Percentiles rank a stretch among this genome's conserved stretches.
Conservation (phyloP, 192 early-diverging fungal species). For the Blastocladiella britannica region DNA sequence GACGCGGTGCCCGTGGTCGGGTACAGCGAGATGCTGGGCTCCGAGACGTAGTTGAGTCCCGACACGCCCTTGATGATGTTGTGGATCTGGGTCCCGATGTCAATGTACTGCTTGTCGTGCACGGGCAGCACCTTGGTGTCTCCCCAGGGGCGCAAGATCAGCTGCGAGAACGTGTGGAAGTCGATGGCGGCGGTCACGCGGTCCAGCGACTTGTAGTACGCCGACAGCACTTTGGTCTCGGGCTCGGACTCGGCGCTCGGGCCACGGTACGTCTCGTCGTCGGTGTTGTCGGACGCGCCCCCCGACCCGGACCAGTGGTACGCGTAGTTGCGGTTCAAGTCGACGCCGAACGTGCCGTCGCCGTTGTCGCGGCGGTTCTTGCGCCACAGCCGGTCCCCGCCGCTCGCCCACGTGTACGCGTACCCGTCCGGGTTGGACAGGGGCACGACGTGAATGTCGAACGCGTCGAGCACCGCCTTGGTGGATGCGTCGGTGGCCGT, state of each 20-base stretch:
- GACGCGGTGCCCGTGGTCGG: neutral
- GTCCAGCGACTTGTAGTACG: conserved; percentile 19
- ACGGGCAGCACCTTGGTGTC: conserved; percentile 7
- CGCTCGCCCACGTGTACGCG: conserved; percentile 20
- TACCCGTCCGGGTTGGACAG: conserved; percentile 37
- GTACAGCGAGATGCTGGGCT: neutral
- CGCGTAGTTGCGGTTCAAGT: conserved; percentile 31
- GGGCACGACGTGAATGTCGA: conserved; percentile 30
- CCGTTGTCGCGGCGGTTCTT: conserved; percentile 25
- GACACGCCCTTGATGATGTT: neutral
- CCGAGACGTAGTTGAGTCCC: neutral
- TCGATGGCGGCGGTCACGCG: conserved; percentile 33
- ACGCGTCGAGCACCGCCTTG: conserved; percentile 18
- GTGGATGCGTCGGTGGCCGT: conserved; percentile 10
- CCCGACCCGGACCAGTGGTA: conserved; percentile 13
- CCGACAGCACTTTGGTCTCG: conserved; percentile 21
- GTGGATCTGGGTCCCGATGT: neutral
- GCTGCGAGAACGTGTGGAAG: conserved; percentile 33
- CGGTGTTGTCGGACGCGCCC: conserved; percentile 13
- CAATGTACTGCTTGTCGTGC: neutral
- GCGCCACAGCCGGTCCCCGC: conserved; percentile 29
- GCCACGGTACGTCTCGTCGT: conserved; percentile 14
- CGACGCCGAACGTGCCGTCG: conserved; percentile 8
- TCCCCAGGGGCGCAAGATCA: conserved; percentile 30
- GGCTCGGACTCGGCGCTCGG: conserved; percentile 18